Base-by-base conservation (phyloP, 768 basidiomycete genomes). In the Chiua virens region DNA sequence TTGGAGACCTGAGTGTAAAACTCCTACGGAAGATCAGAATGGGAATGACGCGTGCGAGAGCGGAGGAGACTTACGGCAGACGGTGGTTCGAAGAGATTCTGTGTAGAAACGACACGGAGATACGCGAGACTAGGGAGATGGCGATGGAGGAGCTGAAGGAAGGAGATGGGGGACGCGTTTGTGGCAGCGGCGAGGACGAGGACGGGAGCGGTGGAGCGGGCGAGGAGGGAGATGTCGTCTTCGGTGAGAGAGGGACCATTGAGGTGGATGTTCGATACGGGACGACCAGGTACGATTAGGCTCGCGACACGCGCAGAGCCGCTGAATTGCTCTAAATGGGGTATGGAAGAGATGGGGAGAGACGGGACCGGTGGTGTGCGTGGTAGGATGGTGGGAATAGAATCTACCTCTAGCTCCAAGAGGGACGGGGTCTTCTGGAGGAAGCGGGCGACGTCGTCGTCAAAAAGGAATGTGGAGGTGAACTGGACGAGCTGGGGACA, bases 1-100 rank as follows among this genome's bases (percentile, higher is more conserved):
- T 70, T 69, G 47, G 85, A 78, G 38, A 86, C 79, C 55, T 83
- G 76, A 42, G 80, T 72, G 59, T 85, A 85, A 62, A 86, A 86
- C 18, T 75, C 73, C 85, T 89, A 61, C 10, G 13, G 27, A 25
- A 28, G 55, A 51, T 63, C 27, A 58, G 39, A 53, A 61, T 64
- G 54, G 41, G 42, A 42, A 38, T 50, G 30, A 53, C 28, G 27
- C 25, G 37, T 27, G 21, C 28, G 47, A 28, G 22, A 25, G 34
- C 34, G 34, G 14, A 34, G 17, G 14, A 11, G 43, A 71, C 80
- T 72, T 69, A 85, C 83, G 63, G 73, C 62, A 56, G 78, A 71
- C 55, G 79, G 80, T 55, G 75, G 70, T 50, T 77, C 74, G 50
- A 71, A 68, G 58, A 82, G 76, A 63, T 69, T 74, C 39, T 75